Conservation (phyloP, 176 grass and related monocot species). For the Aegilops umbellulata region DNA sequence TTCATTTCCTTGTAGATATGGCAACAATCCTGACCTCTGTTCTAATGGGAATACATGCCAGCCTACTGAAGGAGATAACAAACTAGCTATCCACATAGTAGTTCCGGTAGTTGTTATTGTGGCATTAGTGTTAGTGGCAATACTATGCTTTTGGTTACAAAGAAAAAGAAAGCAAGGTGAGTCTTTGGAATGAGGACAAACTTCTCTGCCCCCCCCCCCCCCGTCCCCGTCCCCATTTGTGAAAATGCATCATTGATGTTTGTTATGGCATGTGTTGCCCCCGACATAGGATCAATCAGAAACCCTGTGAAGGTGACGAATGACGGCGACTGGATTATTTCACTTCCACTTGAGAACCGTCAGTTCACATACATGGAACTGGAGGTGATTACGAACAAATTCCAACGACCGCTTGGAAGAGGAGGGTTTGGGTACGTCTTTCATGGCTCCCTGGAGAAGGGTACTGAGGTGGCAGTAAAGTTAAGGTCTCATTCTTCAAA, state of each 20-base stretch:
- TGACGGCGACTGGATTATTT: neutral
- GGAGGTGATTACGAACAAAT: slow-evolving; percentile 43
- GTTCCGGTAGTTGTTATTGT: slow-evolving; percentile 24
- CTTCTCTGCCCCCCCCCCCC: neutral
- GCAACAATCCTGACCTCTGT: slow-evolving; percentile 41
- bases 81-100: slow-evolving; percentile 21
- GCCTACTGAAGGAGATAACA: neutral
- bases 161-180: slow-evolving; percentile 30
- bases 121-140: slow-evolving; percentile 11
- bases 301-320: slow-evolving; percentile 3
- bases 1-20: neutral
- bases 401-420: too few relatives aligned
- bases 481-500: slow-evolving; percentile 36
- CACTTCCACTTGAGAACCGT: slow-evolving; percentile 40
- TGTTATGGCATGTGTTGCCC: neutral
- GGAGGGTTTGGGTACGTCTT: too few relatives aligned
- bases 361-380: slow-evolving; percentile 48
- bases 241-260: neutral
- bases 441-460: too few relatives aligned
- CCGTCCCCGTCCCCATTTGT: neutral
- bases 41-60: slow-evolving; percentile 23
- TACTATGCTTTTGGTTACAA: slow-evolving; percentile 11
- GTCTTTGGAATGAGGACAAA: neutral
- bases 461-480: neutral
- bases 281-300: neutral